Evolutionary conservation across 306 rosid species (phyloP).

Genomic region (Corylus americana): DNA sequence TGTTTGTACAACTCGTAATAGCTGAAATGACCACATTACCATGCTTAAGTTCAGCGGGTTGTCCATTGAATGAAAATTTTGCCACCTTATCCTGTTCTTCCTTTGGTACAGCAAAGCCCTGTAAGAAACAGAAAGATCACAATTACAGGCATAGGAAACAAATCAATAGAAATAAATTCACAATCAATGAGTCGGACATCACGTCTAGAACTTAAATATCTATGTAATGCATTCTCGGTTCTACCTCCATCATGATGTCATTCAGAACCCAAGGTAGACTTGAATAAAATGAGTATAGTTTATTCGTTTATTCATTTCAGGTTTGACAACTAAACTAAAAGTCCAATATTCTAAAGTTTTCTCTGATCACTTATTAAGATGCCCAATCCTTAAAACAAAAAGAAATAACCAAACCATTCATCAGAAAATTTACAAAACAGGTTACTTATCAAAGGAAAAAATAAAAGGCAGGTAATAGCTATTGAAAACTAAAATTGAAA

Average conservation of each 20-base stretch:
- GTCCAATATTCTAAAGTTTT: too few relatives aligned
- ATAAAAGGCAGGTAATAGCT: too few relatives aligned
- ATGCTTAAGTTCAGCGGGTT: constrained; percentile 16
- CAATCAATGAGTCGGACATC: background rate
- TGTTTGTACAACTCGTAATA: constrained; percentile 22
- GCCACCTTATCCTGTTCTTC: constrained; percentile 3
- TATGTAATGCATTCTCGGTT: background rate
- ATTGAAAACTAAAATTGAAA: too few relatives aligned
- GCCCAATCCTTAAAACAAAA: too few relatives aligned
- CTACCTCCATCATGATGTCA: background rate
- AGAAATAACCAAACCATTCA: too few relatives aligned
- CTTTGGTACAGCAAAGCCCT: constrained; percentile 17
- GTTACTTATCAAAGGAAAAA: too few relatives aligned
- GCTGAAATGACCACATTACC: constrained; percentile 23
- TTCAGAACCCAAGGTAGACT: background rate
- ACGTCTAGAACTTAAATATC: background rate
- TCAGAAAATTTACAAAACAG: too few relatives aligned
- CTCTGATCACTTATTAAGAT: background rate
- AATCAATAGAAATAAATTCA: background rate
- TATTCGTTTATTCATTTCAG: background rate
- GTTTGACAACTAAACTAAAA: background rate
- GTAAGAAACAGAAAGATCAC: background rate
- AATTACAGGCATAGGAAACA: background rate
- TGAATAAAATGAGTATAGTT: background rate
- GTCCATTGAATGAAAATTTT: constrained; percentile 1